A percentile compares a stretch with the other conserved stretches of the same genome.
Conservation (phyloP, 2,329 filamentous ascomycete species). For the Xylaria sp. region DNA sequence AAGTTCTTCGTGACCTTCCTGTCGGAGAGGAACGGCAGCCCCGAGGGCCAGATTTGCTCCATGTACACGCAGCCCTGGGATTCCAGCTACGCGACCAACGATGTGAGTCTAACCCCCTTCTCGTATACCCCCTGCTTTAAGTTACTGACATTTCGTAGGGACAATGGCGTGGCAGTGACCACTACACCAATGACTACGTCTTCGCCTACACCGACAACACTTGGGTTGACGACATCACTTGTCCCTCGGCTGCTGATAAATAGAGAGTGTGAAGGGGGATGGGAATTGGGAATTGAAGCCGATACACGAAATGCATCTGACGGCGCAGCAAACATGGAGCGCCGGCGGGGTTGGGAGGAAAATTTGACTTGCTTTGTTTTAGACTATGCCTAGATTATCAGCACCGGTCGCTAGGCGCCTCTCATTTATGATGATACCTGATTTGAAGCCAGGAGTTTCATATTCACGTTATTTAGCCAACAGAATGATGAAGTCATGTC, state of each 20-base stretch:
- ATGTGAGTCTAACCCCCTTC: slow-evolving; percentile 37
- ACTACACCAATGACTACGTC: slow-evolving; percentile 39
- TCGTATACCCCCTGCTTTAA: not conserved
- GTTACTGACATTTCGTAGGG: slow-evolving; percentile 37
- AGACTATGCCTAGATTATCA: not conserved
- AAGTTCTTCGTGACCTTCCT: slow-evolving; percentile 55
- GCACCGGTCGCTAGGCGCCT: not conserved
- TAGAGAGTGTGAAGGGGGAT: not conserved
- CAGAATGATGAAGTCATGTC: not conserved
- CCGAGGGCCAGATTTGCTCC: slow-evolving; percentile 53
- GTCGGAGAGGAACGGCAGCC: slow-evolving; percentile 51
- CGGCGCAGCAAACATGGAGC: not conserved
- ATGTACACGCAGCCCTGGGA: slow-evolving; percentile 52
- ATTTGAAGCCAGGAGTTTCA: not conserved
- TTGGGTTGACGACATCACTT: slow-evolving; percentile 17
- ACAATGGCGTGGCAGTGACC: slow-evolving; percentile 39
- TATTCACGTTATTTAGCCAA: not conserved
- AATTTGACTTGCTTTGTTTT: slow-evolving; percentile 8
- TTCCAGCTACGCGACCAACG: slow-evolving; percentile 43
- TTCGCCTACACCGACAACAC: slow-evolving; percentile 34
- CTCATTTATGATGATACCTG: slow-evolving; percentile 1
- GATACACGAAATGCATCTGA: not conserved
- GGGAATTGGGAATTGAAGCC: not conserved
- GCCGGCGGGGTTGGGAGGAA: not conserved
- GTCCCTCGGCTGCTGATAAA: slow-evolving; percentile 3